phyloP scores from a whole-genome alignment of 2,329 filamentous ascomycete genomes.

The Xylaria sp. region DNA sequence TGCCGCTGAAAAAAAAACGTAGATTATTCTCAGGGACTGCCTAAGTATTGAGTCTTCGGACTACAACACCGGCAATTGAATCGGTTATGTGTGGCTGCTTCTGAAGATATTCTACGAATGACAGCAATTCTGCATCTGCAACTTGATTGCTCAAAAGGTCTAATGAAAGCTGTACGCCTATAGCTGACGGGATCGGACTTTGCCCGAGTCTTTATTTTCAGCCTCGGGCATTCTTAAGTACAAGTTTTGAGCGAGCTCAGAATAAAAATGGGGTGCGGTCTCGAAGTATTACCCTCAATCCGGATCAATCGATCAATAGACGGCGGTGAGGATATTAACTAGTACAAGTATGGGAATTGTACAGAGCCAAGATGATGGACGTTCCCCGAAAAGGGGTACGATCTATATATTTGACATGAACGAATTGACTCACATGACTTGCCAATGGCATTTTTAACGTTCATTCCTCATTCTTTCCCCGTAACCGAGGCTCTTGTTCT shows the following conservation, averaged over 20 bases:
- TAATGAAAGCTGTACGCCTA: slow-evolving; percentile 7
- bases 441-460: slow-evolving; percentile 15
- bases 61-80: neutral
- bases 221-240: neutral
- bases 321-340: slow-evolving; percentile 9
- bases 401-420: slow-evolving; percentile 36
- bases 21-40: neutral
- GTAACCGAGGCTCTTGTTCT: neutral
- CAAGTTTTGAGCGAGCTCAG: slow-evolving; percentile 7
- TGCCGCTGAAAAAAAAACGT: neutral
- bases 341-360: slow-evolving; percentile 10
- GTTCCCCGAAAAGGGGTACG: slow-evolving; percentile 29
- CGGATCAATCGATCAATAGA: slow-evolving; percentile 14
- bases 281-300: neutral
- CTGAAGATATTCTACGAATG: neutral
- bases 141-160: slow-evolving; percentile 1
- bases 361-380: slow-evolving; percentile 23
- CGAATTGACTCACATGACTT: slow-evolving; percentile 32
- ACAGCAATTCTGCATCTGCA: slow-evolving; percentile 7
- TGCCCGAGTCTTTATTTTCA: slow-evolving; percentile 4
- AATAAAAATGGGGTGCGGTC: slow-evolving; percentile 7
- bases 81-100: neutral
- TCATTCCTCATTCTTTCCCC: slow-evolving; percentile 5
- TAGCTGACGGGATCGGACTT: neutral
- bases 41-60: neutral